phyloP scores from a whole-genome alignment of 176 grass and related monocot species.

The Zizania latifolia region DNA sequence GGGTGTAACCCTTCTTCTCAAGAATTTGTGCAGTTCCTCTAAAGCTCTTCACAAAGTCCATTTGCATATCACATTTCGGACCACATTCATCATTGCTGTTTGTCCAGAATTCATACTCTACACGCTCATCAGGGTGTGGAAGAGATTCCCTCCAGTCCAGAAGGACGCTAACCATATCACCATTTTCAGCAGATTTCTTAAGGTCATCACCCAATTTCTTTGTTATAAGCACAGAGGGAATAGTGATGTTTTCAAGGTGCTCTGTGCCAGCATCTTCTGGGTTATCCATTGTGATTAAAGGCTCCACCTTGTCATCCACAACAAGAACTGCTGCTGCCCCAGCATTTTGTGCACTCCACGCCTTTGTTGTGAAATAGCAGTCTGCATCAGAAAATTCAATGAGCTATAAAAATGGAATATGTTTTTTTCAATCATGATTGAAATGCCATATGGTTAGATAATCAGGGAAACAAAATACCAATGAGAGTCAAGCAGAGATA shows the following conservation, averaged over 20 bases:
- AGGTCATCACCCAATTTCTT: slow-evolving; percentile 63
- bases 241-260: slow-evolving; percentile 70
- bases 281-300: slow-evolving; percentile 88
- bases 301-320: slow-evolving; percentile 55
- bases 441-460: not conserved
- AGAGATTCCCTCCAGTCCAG: slow-evolving; percentile 89
- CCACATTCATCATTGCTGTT: slow-evolving; percentile 95
- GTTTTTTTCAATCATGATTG: not conserved
- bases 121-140: slow-evolving; percentile 83
- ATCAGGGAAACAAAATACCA: not conserved
- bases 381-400: slow-evolving; percentile 38
- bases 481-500: not conserved
- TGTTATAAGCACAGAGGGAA: slow-evolving; percentile 72
- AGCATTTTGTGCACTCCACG: slow-evolving; percentile 81
- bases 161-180: slow-evolving; percentile 71
- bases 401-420: not conserved
- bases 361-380: slow-evolving; percentile 83
- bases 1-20: slow-evolving; percentile 78
- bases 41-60: slow-evolving; percentile 78
- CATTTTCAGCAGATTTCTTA: slow-evolving; percentile 54
- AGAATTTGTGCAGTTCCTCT: slow-evolving; percentile 77
- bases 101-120: slow-evolving; percentile 92
- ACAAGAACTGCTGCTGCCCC: slow-evolving; percentile 80
- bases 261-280: slow-evolving; percentile 56
- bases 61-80: slow-evolving; percentile 82